These are phyloP conservation scores for Claviceps monticola DNA, from an alignment of 2,329 filamentous ascomycete genomes.

Conservation along the genomic window DNA sequence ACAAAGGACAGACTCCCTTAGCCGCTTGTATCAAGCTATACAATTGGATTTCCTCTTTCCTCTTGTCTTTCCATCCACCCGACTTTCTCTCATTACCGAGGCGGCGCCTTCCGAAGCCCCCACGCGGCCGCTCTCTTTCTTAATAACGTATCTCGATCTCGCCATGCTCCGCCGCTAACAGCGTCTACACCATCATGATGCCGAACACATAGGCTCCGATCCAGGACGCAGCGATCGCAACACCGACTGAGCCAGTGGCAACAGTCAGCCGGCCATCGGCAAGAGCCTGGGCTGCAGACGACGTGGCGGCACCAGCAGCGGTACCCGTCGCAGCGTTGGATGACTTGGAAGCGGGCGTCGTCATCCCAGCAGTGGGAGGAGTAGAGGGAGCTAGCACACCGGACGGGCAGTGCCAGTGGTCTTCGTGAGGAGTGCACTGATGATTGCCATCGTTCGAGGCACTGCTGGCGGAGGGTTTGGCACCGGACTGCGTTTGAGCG, in stretches of 20 bases:
- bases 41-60: too few relatives aligned
- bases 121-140: too few relatives aligned
- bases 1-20: too few relatives aligned
- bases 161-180: background rate
- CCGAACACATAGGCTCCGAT: slow-evolving; percentile 7
- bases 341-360: background rate
- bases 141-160: background rate
- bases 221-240: slow-evolving; percentile 4
- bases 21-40: too few relatives aligned
- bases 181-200: background rate
- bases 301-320: background rate
- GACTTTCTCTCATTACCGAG: too few relatives aligned
- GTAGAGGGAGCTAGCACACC: slow-evolving; percentile 6
- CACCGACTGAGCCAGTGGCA: slow-evolving; percentile 1
- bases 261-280: slow-evolving; percentile 1
- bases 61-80: too few relatives aligned
- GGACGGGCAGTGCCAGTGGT: slow-evolving; percentile 9
- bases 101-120: too few relatives aligned
- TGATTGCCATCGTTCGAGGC: background rate
- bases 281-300: background rate
- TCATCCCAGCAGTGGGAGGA: slow-evolving; percentile 1
- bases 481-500: slow-evolving; percentile 1
- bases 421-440: slow-evolving; percentile 6
- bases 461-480: background rate
- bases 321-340: background rate